A percentile compares a stretch with the other conserved stretches of the same genome.
phyloP scores from a whole-genome alignment of 176 grass and related monocot genomes.

The Cenchrus americanus region DNA sequence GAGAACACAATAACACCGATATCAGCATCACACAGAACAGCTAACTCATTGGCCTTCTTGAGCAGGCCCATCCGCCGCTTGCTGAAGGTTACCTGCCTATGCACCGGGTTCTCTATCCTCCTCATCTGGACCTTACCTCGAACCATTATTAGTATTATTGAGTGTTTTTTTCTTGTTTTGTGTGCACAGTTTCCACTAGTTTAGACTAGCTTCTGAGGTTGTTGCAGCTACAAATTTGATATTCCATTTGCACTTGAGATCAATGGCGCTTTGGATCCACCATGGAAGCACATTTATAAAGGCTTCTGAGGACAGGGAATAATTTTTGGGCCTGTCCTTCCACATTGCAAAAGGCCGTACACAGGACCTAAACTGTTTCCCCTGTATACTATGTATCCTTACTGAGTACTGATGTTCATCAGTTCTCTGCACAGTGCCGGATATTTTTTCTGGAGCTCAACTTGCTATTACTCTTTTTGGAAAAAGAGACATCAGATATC shows the following conservation, averaged over 20 bases:
- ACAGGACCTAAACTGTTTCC: conserved; percentile 15
- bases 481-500: too few relatives aligned
- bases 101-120: conserved; percentile 76
- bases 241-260: conserved; percentile 22
- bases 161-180: conserved; percentile 8
- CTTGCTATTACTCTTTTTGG: neutral
- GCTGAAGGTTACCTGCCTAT: conserved; percentile 85
- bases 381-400: neutral
- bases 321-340: conserved; percentile 50
- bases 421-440: neutral
- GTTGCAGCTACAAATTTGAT: conserved; percentile 26
- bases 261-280: conserved; percentile 32
- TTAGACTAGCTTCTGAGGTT: conserved; percentile 74
- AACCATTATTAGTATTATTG: conserved; percentile 43
- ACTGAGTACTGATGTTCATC: neutral
- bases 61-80: conserved; percentile 72
- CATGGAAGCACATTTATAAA: conserved; percentile 50
- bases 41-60: conserved; percentile 80
- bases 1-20: conserved; percentile 77
- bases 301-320: conserved; percentile 48
- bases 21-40: conserved; percentile 72
- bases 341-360: conserved; percentile 22
- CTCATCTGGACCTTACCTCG: conserved; percentile 86
- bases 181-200: conserved; percentile 59
- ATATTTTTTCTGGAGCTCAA: neutral